Percentiles rank a stretch among this genome's conserved stretches.
Evolutionary conservation across 2,329 filamentous ascomycete species (phyloP).

Genomic region (Arthroderma uncinatum): DNA sequence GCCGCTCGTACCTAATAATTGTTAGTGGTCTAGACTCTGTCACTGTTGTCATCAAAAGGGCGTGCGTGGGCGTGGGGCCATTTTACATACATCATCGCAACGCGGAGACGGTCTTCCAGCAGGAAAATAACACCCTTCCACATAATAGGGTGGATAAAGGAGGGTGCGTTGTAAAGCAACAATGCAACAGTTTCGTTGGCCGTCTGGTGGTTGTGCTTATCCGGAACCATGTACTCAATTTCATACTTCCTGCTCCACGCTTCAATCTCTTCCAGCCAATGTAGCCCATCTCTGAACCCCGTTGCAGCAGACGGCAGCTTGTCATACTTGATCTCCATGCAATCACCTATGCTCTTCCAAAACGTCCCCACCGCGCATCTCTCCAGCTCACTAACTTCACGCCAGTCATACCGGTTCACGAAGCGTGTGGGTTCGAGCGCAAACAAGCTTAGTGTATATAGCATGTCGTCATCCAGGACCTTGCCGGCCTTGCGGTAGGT

Average conservation of each 20-base stretch:
- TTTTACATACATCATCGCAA: constrained; percentile 50
- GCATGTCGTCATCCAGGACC: constrained; percentile 52
- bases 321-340: constrained; percentile 51
- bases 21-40: not conserved
- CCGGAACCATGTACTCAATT: constrained; percentile 45
- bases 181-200: constrained; percentile 52
- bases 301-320: constrained; percentile 32
- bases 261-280: constrained; percentile 43
- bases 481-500: constrained; percentile 47
- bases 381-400: constrained; percentile 55
- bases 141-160: constrained; percentile 36
- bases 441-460: constrained; percentile 56
- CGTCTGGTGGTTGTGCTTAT: constrained; percentile 39
- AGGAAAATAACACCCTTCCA: constrained; percentile 46
- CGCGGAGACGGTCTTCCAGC: constrained; percentile 53
- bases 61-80: not conserved
- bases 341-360: constrained; percentile 61
- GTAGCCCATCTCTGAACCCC: constrained; percentile 41
- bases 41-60: not conserved
- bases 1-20: constrained; percentile 31
- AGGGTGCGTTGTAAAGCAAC: constrained; percentile 47
- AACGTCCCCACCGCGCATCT: constrained; percentile 54
- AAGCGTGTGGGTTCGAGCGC: constrained; percentile 55
- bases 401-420: constrained; percentile 59
- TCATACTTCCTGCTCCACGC: constrained; percentile 50